Evolutionary conservation across 2,329 filamentous ascomycete genomes (phyloP).

Genomic region (Trichophyton simii): DNA sequence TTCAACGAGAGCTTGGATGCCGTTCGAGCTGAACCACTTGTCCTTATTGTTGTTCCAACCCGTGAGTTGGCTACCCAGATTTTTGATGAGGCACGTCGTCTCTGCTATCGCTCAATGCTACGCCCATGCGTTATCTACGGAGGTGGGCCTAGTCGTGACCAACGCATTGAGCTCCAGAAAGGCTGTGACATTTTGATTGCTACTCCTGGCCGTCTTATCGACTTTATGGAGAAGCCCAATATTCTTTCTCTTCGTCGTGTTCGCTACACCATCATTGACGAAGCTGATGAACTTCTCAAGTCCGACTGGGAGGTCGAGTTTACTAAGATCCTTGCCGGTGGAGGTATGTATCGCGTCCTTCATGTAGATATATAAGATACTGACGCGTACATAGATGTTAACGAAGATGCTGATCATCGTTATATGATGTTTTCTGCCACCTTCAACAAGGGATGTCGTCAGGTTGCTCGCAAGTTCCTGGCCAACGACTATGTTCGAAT

Average conservation of each 20-base stretch:
- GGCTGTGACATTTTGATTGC: constrained; percentile 85
- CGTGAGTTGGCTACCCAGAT: constrained; percentile 89
- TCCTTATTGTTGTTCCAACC: constrained; percentile 73
- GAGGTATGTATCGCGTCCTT: constrained; percentile 47
- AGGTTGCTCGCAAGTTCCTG: constrained; percentile 65
- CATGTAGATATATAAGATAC: neutral
- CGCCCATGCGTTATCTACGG: constrained; percentile 85
- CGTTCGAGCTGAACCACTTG: constrained; percentile 71
- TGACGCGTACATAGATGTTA: constrained; percentile 44
- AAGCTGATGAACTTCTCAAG: constrained; percentile 85
- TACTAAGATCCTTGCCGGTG: constrained; percentile 61
- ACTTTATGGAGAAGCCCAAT: constrained; percentile 64
- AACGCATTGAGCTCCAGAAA: constrained; percentile 59
- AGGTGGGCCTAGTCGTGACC: constrained; percentile 58
- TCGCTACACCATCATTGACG: constrained; percentile 66
- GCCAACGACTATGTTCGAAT: constrained; percentile 63
- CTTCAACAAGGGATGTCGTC: constrained; percentile 68
- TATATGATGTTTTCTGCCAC: constrained; percentile 89
- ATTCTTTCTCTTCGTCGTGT: constrained; percentile 13
- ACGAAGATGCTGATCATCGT: constrained; percentile 56
- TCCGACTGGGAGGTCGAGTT: constrained; percentile 68
- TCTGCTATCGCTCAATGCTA: constrained; percentile 91
- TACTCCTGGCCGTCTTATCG: constrained; percentile 72
- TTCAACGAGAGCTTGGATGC: constrained; percentile 41
- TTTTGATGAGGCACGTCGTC: constrained; percentile 80